phyloP scores from a whole-genome alignment of 2,329 filamentous ascomycete genomes.

The Ophiostoma himal-ulmi region DNA sequence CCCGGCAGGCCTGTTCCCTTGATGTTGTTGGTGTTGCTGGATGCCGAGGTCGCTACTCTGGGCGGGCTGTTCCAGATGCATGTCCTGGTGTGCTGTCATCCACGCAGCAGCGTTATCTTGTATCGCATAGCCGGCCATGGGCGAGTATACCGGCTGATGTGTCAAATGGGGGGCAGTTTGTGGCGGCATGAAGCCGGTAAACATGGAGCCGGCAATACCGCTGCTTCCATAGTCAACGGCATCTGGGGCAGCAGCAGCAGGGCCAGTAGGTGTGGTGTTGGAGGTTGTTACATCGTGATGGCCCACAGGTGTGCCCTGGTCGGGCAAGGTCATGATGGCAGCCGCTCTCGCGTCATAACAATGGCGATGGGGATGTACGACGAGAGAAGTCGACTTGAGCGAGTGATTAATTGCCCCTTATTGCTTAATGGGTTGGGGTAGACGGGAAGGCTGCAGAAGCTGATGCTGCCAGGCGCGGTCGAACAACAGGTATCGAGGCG shows the following conservation, averaged over 20 bases:
- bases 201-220: background rate
- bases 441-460: background rate
- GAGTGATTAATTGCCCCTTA: background rate
- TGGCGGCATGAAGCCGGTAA: background rate
- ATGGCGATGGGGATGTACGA: background rate
- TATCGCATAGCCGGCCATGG: conserved; percentile 3
- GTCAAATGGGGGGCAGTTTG: background rate
- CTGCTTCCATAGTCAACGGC: background rate
- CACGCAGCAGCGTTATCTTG: background rate
- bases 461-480: background rate
- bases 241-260: background rate
- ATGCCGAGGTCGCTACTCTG: background rate
- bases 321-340: conserved; percentile 11
- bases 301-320: conserved; percentile 10
- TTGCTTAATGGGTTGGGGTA: background rate
- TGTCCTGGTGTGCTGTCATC: background rate
- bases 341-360: conserved; percentile 1
- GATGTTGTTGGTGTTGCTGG: background rate
- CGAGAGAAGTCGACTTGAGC: background rate
- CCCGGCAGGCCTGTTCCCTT: background rate
- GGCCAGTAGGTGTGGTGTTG: background rate
- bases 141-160: background rate
- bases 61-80: background rate
- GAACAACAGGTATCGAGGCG: background rate
- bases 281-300: conserved; percentile 4